Conservation (phyloP, 129 eudicot genomes). For the Mikania micrantha region DNA sequence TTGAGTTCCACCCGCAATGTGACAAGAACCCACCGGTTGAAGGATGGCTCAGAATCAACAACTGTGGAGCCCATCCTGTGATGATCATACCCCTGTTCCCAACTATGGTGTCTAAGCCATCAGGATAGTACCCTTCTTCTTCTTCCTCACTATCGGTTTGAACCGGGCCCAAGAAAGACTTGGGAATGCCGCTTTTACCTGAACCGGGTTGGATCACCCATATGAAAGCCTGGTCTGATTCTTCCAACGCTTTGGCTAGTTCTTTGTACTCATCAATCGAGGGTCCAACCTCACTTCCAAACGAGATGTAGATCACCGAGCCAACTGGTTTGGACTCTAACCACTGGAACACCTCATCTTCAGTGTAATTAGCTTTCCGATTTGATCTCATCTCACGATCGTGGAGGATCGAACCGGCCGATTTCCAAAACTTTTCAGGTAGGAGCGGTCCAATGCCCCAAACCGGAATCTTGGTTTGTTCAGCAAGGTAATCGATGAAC, state of each 20-base stretch:
- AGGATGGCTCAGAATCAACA: slow-evolving; percentile 64
- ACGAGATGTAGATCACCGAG: slow-evolving; percentile 64
- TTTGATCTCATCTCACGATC: slow-evolving; percentile 51
- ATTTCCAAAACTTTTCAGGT: slow-evolving; percentile 62
- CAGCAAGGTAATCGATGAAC: slow-evolving; percentile 41
- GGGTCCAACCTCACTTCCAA: slow-evolving; percentile 82
- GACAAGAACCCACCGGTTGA: slow-evolving; percentile 74
- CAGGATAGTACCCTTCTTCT: slow-evolving; percentile 60
- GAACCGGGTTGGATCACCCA: slow-evolving; percentile 73
- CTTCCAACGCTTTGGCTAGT: slow-evolving; percentile 44
- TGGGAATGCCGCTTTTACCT: slow-evolving; percentile 46
- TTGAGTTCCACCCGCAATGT: slow-evolving; percentile 92
- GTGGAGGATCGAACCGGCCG: slow-evolving; percentile 40
- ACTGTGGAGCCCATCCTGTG: slow-evolving; percentile 83
- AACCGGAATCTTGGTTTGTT: slow-evolving; percentile 45
- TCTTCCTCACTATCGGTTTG: slow-evolving; percentile 19
- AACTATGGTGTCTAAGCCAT: slow-evolving; percentile 43
- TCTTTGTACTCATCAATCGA: slow-evolving; percentile 46
- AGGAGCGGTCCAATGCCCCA: slow-evolving; percentile 72
- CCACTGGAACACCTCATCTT: slow-evolving; percentile 62
- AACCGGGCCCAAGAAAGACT: slow-evolving; percentile 29
- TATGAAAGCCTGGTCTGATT: slow-evolving; percentile 40
- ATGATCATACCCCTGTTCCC: slow-evolving; percentile 51
- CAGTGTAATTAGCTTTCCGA: slow-evolving; percentile 50
- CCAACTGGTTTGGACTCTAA: slow-evolving; percentile 41